These are phyloP conservation scores for Phalaenopsis aphrodite DNA, from an alignment of 106 monocot species.

Conservation along the genomic window DNA sequence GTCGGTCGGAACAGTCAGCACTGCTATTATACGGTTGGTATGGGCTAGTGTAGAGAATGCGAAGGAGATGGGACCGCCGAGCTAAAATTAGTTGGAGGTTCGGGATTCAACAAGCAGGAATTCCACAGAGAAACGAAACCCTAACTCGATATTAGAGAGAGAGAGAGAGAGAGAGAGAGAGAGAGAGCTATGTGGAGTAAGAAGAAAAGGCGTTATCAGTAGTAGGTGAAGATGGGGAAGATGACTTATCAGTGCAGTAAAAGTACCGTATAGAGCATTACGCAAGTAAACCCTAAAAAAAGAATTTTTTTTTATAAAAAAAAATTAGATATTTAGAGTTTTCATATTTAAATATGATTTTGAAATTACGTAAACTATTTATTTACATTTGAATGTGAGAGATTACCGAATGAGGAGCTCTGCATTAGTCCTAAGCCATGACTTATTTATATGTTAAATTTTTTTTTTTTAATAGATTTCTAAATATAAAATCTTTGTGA, in stretches of 20 bases:
- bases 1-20: background rate
- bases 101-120: background rate
- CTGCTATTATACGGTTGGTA: background rate
- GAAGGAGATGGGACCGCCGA: constrained; percentile 5
- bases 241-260: constrained; percentile 3
- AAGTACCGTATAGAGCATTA: background rate
- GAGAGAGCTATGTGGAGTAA: background rate
- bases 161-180: constrained; percentile 7
- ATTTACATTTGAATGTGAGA: no score
- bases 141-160: constrained; percentile 10
- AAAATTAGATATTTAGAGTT: no score
- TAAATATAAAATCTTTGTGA: no score
- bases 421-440: no score
- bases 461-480: no score
- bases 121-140: constrained; percentile 5
- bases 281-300: no score
- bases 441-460: no score
- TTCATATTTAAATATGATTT: no score
- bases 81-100: background rate
- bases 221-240: background rate
- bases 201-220: constrained; percentile 5
- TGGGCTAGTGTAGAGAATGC: background rate
- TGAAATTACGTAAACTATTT: no score
- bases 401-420: no score
- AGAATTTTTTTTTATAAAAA: no score